Base-by-base conservation (phyloP, 2,329 filamentous ascomycete genomes). In the Ilyonectria sp. region DNA sequence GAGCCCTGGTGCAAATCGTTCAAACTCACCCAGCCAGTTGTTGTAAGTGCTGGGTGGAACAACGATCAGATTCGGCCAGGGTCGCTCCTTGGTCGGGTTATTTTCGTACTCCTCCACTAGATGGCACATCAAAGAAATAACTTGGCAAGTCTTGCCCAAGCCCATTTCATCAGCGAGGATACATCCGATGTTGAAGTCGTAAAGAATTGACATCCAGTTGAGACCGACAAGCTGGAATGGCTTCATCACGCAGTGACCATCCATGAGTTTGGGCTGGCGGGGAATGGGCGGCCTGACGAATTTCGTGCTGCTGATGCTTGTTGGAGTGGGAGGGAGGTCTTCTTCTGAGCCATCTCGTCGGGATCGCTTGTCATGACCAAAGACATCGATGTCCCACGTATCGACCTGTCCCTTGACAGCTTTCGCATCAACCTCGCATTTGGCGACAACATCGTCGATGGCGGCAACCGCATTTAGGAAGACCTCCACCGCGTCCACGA, bases 121-220 rank as follows among this genome's bases (percentile, higher is more conserved):
- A 74, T 97, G 92, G 17, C 94, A 93, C 52, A 99, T 86, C 75
- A 99, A 94, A 0, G 94, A 91, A 73, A 99, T 97, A 69, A 98
- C 94, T 77, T 99, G 95, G 75, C 94, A 98, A 0, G 96, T 99
- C 85, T 99, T 99, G 52, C 96, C 96, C 46, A 95, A 85, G 58
- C 93, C 96, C 96, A 99, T 99, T 78, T 99, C 96, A 78, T 99
- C 96, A 2, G 96, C 96, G 19, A 99, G 85, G 63, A 99, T 98
- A 69, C 94, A 95, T 52, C 94, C 95, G 58, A 97, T 88, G 31
- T 91, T 87, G 65, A 93, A 91, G 59, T 91, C 87, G 82, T 94
- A 97, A 15, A 99, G 86, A 52, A 98, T 82, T 62, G 91, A 90
- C 76, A 99, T 88, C 96, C 96, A 99, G 78, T 98, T 98, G 58